Evolutionary conservation across 2,329 filamentous ascomycete species (phyloP).

Genomic region (Dactylellina leptospora): DNA sequence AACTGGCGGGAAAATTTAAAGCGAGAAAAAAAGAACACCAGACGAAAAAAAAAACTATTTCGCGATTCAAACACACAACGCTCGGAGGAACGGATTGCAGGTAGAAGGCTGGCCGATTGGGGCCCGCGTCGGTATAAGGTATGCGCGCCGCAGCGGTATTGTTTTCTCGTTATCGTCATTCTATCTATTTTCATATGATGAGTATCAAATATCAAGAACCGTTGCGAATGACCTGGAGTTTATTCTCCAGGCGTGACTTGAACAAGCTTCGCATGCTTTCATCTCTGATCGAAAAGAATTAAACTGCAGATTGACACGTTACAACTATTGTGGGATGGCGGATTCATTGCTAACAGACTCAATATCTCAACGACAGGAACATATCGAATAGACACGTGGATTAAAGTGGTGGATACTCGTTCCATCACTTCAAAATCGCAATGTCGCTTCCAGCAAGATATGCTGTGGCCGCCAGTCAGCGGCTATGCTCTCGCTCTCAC

Average conservation of each 20-base stretch:
- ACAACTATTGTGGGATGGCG: background rate
- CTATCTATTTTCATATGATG: conserved; percentile 59
- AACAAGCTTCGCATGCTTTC: conserved; percentile 60
- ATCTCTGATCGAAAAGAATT: conserved; percentile 58
- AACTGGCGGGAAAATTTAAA: conserved; percentile 15
- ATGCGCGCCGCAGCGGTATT: background rate
- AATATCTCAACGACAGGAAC: background rate
- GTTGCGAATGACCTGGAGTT: conserved; percentile 70
- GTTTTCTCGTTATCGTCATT: background rate
- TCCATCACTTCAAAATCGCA: no score
- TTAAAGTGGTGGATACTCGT: background rate
- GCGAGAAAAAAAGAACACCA: background rate
- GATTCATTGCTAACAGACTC: conserved; percentile 2
- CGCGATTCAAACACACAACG: conserved; percentile 5
- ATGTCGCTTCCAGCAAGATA: conserved; percentile 38
- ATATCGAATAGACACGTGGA: background rate
- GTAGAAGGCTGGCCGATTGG: conserved; percentile 4
- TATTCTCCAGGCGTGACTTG: conserved; percentile 57
- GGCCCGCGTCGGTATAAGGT: conserved; percentile 13
- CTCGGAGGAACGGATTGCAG: background rate
- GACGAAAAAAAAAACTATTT: conserved; percentile 13
- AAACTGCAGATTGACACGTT: background rate
- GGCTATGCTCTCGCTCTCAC: conserved; percentile 14
- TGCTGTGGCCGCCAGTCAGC: conserved; percentile 23
- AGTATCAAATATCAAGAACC: conserved; percentile 68